Conservation (phyloP, 306 rosid genomes). For the Glycyrrhiza uralensis region DNA sequence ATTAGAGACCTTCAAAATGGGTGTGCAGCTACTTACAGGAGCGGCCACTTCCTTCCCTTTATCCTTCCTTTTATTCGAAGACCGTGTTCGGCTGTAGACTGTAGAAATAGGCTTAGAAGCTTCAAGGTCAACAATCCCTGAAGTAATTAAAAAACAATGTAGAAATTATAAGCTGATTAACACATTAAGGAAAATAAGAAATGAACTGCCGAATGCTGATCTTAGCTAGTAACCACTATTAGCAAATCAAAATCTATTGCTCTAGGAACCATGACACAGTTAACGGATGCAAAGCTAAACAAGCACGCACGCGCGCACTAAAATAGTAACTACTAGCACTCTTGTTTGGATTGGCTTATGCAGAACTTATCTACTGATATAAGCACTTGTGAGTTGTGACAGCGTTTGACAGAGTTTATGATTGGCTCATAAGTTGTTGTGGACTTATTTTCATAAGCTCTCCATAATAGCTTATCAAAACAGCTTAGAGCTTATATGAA, state of each 20-base stretch:
- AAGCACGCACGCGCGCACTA: background rate
- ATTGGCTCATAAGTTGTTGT: no score
- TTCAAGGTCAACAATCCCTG: conserved; percentile 35
- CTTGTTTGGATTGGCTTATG: no score
- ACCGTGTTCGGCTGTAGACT: conserved; percentile 30
- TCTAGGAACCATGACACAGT: no score
- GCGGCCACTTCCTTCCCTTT: conserved; percentile 36
- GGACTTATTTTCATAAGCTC: no score
- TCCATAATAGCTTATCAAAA: no score
- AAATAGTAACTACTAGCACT: no score
- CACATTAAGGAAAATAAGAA: background rate
- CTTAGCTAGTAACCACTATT: background rate
- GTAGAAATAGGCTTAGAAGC: conserved; percentile 41
- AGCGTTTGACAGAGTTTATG: no score
- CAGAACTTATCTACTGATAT: no score
- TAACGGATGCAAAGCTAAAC: no score
- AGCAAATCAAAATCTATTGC: no score
- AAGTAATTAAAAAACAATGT: background rate
- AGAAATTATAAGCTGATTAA: background rate
- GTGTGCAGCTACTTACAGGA: conserved; percentile 30
- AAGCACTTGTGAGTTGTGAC: no score
- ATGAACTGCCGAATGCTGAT: background rate
- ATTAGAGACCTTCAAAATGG: conserved; percentile 17
- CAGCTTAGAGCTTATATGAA: no score
- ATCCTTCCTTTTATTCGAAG: conserved; percentile 35